Evolutionary conservation across 1,139 yeast species (phyloP).

Genomic region (Lodderomyces jiufengensis): DNA sequence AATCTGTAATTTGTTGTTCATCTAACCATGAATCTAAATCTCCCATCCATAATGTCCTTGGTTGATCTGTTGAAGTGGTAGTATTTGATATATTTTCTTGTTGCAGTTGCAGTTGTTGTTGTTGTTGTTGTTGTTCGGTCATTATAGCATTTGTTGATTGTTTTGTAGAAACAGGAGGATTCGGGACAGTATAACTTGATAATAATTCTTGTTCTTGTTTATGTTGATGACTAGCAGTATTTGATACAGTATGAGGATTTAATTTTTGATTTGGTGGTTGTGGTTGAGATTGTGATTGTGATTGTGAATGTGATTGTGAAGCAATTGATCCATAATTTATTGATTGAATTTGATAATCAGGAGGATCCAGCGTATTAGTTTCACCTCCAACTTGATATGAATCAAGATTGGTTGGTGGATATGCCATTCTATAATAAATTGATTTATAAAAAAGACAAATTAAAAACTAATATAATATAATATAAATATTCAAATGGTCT

Average conservation of each 20-base stretch:
- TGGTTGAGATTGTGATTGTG: too few species aligned
- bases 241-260: slow-evolving; percentile 21
- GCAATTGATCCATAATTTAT: slow-evolving; percentile 1
- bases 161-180: slow-evolving; percentile 41
- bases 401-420: background rate
- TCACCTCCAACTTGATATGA: background rate
- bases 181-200: slow-evolving; percentile 37
- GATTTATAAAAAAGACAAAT: too few species aligned
- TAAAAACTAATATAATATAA: too few species aligned
- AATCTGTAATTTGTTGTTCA: slow-evolving; percentile 52
- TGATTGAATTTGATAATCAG: background rate
- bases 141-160: slow-evolving; percentile 28
- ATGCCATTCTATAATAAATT: background rate
- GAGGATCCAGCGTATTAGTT: background rate
- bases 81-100: slow-evolving; percentile 7
- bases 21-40: slow-evolving; percentile 74
- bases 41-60: slow-evolving; percentile 74
- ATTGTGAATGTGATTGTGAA: too few species aligned
- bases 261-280: background rate
- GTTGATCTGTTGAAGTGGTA: slow-evolving; percentile 23
- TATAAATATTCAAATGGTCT: too few species aligned
- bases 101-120: slow-evolving; percentile 2
- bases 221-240: slow-evolving; percentile 43
- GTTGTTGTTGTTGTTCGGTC: slow-evolving; percentile 11
- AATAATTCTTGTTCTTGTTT: slow-evolving; percentile 45